Conservation (phyloP, 768 basidiomycete species). For the Rubroboletus pulcherrimus region DNA sequence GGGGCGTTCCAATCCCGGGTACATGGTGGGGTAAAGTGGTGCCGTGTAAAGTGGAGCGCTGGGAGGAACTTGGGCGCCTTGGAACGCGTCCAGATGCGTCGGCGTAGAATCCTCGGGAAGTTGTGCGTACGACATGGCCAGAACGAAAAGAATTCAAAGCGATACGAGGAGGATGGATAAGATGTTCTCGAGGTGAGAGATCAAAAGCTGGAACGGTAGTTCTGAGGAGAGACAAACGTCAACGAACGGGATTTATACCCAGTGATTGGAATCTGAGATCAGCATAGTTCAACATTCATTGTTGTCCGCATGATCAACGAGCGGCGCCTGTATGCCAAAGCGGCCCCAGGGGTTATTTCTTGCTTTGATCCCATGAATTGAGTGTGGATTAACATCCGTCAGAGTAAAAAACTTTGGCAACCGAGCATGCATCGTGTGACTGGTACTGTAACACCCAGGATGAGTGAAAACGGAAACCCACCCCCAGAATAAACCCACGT, state of each 20-base stretch:
- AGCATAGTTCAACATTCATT: neutral
- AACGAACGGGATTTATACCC: neutral
- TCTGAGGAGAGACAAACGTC: neutral
- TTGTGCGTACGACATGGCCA: neutral
- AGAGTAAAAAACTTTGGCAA: neutral
- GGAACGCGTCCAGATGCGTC: neutral
- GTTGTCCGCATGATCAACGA: neutral
- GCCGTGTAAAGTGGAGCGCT: no score
- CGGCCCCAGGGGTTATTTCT: neutral
- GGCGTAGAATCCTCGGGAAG: neutral
- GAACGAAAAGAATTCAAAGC: no score
- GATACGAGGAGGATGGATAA: neutral
- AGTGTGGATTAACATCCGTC: neutral
- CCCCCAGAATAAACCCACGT: neutral
- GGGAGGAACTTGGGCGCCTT: neutral
- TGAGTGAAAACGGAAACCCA: neutral
- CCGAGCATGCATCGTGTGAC: neutral
- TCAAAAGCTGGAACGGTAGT: neutral
- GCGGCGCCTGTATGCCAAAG: neutral
- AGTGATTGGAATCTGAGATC: neutral
- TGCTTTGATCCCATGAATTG: neutral
- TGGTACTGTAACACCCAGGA: neutral
- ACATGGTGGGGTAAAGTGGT: neutral
- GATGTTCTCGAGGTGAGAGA: neutral
- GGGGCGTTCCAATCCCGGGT: neutral